These are phyloP conservation scores for Phaeolepiota aurea DNA, from an alignment of 768 basidiomycete species.

Conservation along the genomic window DNA sequence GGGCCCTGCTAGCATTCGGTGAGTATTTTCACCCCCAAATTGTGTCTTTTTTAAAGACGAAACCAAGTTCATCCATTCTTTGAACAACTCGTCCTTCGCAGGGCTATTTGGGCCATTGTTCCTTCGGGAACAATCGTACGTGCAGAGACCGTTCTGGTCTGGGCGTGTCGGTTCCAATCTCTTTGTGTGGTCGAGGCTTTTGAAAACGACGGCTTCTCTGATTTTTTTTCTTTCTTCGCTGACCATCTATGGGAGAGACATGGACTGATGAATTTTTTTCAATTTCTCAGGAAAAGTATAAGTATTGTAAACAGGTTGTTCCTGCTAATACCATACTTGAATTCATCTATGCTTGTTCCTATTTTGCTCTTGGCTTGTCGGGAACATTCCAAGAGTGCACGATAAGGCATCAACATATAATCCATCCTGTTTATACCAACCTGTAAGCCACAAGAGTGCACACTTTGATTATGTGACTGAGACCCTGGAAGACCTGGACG, in stretches of 20 bases:
- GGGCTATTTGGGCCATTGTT: conserved; percentile 25
- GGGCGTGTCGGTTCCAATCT: conserved; percentile 25
- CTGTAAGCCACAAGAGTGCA: too few species aligned
- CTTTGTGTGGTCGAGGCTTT: conserved; percentile 26
- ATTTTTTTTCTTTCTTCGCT: conserved; percentile 14
- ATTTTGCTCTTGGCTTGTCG: not conserved
- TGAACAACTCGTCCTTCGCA: conserved; percentile 39
- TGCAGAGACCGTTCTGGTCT: conserved; percentile 41
- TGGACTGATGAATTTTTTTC: not conserved
- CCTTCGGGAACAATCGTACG: conserved; percentile 21
- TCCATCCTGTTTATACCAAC: too few species aligned
- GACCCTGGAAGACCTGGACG: too few species aligned
- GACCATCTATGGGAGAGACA: not conserved
- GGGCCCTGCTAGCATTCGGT: too few species aligned
- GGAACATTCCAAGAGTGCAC: too few species aligned
- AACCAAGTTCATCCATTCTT: conserved; percentile 85
- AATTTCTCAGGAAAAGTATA: not conserved
- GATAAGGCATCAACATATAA: too few species aligned
- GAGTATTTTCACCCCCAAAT: too few species aligned
- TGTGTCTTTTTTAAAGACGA: conserved; percentile 37
- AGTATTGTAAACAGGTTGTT: not conserved
- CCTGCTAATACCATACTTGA: not conserved
- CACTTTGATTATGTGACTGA: too few species aligned
- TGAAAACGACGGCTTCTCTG: conserved; percentile 68
- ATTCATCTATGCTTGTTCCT: not conserved